Evolutionary conservation across 129 eudicot genomes (phyloP).

Genomic region (Lactuca sativa): DNA sequence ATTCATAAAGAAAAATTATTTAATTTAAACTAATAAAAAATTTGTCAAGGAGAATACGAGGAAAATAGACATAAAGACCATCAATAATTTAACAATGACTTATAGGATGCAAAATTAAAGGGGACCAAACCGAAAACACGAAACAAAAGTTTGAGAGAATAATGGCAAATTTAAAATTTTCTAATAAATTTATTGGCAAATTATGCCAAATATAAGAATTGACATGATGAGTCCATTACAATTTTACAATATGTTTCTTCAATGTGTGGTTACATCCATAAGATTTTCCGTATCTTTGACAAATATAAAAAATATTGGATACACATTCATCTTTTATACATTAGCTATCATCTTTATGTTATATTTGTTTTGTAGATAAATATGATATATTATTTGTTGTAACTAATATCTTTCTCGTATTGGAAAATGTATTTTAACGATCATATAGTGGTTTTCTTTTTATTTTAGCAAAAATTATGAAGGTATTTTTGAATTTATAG

Average conservation of each 20-base stretch:
- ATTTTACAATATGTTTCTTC: neutral
- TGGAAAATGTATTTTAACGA: no score
- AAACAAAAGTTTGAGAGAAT: constrained; percentile 6
- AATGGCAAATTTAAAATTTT: constrained; percentile 18
- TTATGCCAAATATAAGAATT: constrained; percentile 26
- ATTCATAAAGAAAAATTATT: neutral
- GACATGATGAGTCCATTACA: constrained; percentile 18
- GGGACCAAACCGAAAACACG: constrained; percentile 3
- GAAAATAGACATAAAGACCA: constrained; percentile 16
- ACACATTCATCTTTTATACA: neutral
- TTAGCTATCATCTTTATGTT: neutral
- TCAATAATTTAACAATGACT: constrained; percentile 20
- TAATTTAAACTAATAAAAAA: neutral
- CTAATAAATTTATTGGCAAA: constrained; percentile 6
- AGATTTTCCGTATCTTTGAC: constrained; percentile 26
- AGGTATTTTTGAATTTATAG: no score
- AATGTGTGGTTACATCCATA: constrained; percentile 24
- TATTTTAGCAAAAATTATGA: no score
- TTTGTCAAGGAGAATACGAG: neutral
- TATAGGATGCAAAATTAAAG: neutral
- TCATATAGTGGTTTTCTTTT: no score
- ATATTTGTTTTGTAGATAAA: no score
- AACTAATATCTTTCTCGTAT: no score
- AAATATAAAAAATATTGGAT: neutral
- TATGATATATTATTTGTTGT: no score